A percentile compares a stretch with the other conserved stretches of the same genome.
These are phyloP conservation scores for Nigrograna mackinnonii DNA, from an alignment of 2,329 filamentous ascomycete genomes.

Conservation along the genomic window DNA sequence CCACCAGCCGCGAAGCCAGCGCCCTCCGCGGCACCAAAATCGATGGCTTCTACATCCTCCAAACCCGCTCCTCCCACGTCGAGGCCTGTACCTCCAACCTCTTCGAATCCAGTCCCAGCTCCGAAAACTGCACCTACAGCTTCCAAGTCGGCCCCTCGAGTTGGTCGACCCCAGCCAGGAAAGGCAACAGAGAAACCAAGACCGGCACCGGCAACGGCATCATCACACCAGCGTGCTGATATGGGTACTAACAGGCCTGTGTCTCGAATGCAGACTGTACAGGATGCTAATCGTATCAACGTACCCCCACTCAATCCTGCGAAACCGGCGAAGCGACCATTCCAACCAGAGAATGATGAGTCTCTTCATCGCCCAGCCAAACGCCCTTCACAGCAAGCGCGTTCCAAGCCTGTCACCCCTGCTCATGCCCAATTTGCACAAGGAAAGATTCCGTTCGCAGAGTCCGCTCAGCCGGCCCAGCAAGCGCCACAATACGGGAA, in stretches of 20 bases:
- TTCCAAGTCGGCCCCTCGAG: constrained; percentile 27
- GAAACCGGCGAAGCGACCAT: constrained; percentile 72
- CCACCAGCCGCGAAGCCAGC: constrained; percentile 46
- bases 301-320: constrained; percentile 66
- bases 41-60: background rate
- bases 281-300: constrained; percentile 60
- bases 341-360: constrained; percentile 71
- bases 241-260: constrained; percentile 55
- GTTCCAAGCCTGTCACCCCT: constrained; percentile 48
- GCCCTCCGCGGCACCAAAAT: constrained; percentile 9
- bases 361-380: constrained; percentile 51
- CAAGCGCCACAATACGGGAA: constrained; percentile 86
- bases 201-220: constrained; percentile 22
- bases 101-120: constrained; percentile 32
- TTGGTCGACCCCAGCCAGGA: constrained; percentile 18
- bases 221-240: constrained; percentile 49
- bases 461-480: constrained; percentile 65
- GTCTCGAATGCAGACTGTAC: constrained; percentile 64
- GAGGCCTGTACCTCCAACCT: constrained; percentile 48
- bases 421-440: constrained; percentile 77
- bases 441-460: constrained; percentile 86
- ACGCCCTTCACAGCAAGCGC: constrained; percentile 45
- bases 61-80: constrained; percentile 55
- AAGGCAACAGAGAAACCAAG: constrained; percentile 77
- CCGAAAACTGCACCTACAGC: constrained; percentile 23